Percentiles rank a stretch among this genome's conserved stretches.
phyloP scores from a whole-genome alignment of 2,329 filamentous ascomycete species.

The Phialocephala sp. region DNA sequence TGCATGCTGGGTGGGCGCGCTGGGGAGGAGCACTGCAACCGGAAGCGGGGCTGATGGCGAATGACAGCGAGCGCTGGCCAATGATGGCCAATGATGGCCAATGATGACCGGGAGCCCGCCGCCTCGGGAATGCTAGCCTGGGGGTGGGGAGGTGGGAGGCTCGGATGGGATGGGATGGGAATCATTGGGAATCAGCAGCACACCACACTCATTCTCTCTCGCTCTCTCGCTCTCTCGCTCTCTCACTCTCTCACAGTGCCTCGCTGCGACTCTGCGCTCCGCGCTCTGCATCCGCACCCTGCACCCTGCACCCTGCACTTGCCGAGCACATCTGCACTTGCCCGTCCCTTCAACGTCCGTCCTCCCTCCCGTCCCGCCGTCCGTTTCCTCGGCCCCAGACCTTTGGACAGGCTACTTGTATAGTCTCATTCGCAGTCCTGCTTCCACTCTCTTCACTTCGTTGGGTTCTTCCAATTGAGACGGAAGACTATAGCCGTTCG shows the following conservation, averaged over 20 bases:
- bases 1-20: background rate
- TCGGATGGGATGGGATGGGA: too few species aligned
- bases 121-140: background rate
- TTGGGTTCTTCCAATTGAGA: constrained; percentile 7
- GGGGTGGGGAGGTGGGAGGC: too few species aligned
- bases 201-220: background rate
- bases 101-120: background rate
- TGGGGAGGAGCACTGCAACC: too few species aligned
- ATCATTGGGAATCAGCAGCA: background rate
- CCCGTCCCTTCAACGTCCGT: background rate
- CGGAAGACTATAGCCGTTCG: background rate
- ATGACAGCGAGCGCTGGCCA: background rate
- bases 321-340: background rate
- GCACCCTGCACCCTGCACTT: background rate
- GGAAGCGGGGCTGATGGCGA: constrained; percentile 4
- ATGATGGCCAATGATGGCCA: background rate
- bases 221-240: too few species aligned
- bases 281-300: background rate
- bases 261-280: too few species aligned
- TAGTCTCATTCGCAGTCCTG: background rate
- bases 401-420: background rate
- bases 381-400: background rate
- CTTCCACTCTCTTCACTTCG: background rate
- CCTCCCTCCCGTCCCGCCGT: constrained; percentile 6
- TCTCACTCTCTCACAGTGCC: too few species aligned